Conservation (phyloP, 1,284 basidiomycete species). For the Sphagnurus paluster region DNA sequence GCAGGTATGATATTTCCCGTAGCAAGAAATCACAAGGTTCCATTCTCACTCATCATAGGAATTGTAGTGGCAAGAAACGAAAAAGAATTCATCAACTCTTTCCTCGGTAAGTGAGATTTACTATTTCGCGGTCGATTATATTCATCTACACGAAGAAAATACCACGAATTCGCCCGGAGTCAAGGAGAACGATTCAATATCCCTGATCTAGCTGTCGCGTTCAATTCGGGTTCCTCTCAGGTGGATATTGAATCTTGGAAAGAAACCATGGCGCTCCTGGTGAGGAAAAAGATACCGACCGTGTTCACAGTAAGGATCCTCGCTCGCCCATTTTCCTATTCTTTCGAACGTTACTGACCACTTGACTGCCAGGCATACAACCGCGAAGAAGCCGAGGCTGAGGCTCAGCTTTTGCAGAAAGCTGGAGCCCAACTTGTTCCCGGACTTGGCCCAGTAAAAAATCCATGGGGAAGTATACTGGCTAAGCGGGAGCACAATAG, state of each 20-base stretch:
- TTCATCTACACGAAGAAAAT: slow-evolving; percentile 10
- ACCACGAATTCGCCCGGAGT: slow-evolving; percentile 18
- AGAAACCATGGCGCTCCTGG: slow-evolving; percentile 17
- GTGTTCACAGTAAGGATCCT: slow-evolving; percentile 19
- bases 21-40: not conserved
- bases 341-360: not conserved
- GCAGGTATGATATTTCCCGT: slow-evolving; percentile 23
- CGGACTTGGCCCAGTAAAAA: slow-evolving; percentile 17
- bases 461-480: slow-evolving; percentile 21
- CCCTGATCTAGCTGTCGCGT: slow-evolving; percentile 23
- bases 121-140: not conserved
- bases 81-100: slow-evolving; percentile 8
- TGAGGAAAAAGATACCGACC: slow-evolving; percentile 15
- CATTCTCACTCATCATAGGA: not conserved
- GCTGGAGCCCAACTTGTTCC: slow-evolving; percentile 14
- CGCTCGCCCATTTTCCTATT: not conserved
- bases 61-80: slow-evolving; percentile 4
- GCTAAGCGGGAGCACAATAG: slow-evolving; percentile 3
- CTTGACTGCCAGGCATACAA: slow-evolving; percentile 18
- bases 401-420: slow-evolving; percentile 12
- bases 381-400: slow-evolving; percentile 19
- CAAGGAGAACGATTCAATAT: slow-evolving; percentile 9
- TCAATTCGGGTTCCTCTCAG: slow-evolving; percentile 20
- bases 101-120: slow-evolving; percentile 1
- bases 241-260: slow-evolving; percentile 14